phyloP scores from a whole-genome alignment of 2,329 filamentous ascomycete species.

The Aaosphaeria pasadenensis region DNA sequence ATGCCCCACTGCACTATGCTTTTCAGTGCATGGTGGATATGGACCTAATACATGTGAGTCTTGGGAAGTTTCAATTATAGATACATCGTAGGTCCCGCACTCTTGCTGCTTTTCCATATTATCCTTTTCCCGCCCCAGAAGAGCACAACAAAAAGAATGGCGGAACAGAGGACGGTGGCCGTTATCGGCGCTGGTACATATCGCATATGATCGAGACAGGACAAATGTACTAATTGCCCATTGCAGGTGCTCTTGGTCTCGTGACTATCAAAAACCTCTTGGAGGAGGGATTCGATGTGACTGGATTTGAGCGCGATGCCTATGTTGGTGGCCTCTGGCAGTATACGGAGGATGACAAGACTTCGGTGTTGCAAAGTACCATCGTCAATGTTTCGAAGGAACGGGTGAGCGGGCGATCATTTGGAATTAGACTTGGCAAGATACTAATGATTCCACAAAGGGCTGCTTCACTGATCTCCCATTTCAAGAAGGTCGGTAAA shows the following conservation, averaged over 20 bases:
- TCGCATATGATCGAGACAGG: too few relatives aligned
- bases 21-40: too few relatives aligned
- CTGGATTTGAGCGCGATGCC: slow-evolving; percentile 16
- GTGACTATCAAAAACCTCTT: slow-evolving; percentile 16
- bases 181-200: too few relatives aligned
- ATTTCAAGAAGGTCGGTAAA: slow-evolving; percentile 9
- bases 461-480: slow-evolving; percentile 22
- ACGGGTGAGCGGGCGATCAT: slow-evolving; percentile 2
- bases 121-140: too few relatives aligned
- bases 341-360: slow-evolving; percentile 16
- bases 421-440: neutral
- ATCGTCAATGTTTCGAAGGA: slow-evolving; percentile 20
- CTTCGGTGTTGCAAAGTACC: slow-evolving; percentile 17
- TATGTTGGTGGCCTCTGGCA: slow-evolving; percentile 22
- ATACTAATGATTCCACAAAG: neutral
- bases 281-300: slow-evolving; percentile 18
- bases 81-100: too few relatives aligned
- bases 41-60: too few relatives aligned
- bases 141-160: too few relatives aligned
- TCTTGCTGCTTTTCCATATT: too few relatives aligned
- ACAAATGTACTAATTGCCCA: too few relatives aligned
- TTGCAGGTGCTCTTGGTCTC: slow-evolving; percentile 2
- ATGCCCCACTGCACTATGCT: too few relatives aligned
- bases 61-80: too few relatives aligned
- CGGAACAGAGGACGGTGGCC: too few relatives aligned